Percentiles rank a stretch among this genome's conserved stretches.
phyloP scores from a whole-genome alignment of 202 grass and related monocot species.

The Saccharum hybrid region DNA sequence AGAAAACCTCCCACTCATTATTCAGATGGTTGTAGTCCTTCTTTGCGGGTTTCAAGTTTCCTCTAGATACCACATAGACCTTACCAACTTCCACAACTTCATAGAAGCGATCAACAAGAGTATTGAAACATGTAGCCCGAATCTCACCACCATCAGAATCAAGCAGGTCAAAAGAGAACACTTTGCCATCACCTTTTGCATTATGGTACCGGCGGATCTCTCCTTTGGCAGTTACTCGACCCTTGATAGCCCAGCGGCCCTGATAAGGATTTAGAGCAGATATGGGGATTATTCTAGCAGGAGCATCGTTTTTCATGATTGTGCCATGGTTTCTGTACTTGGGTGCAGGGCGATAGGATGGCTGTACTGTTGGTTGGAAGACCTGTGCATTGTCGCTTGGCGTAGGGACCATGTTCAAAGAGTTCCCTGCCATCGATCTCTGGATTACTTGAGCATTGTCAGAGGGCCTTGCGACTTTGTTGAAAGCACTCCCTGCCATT shows the following conservation, averaged over 20 bases:
- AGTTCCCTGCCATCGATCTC: constrained; percentile 41
- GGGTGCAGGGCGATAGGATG: constrained; percentile 74
- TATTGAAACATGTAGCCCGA: constrained; percentile 84
- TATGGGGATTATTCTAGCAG: constrained; percentile 90
- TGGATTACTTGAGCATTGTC: constrained; percentile 55
- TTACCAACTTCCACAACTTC: constrained; percentile 86
- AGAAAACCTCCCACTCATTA: constrained; percentile 90
- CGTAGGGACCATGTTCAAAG: constrained; percentile 47
- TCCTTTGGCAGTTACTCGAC: constrained; percentile 87
- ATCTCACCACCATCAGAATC: constrained; percentile 94
- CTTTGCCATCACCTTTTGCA: constrained; percentile 93
- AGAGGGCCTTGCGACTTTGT: constrained; percentile 37
- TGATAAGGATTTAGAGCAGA: constrained; percentile 87
- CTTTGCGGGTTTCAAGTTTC: constrained; percentile 79
- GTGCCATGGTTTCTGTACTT: constrained; percentile 79
- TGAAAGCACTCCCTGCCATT: constrained; percentile 43
- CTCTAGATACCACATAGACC: constrained; percentile 89
- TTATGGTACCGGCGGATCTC: constrained; percentile 91
- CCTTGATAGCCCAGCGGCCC: constrained; percentile 92
- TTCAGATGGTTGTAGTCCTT: constrained; percentile 93
- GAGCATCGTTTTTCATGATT: constrained; percentile 91
- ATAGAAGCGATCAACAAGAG: constrained; percentile 80
- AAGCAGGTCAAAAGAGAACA: constrained; percentile 95
- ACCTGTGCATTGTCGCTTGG: constrained; percentile 41
- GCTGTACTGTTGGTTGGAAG: constrained; percentile 68